Evolutionary conservation across 768 basidiomycete species (phyloP), one percentile per base, ranked within the genome.

Genomic region (Aureoboletus auriporus): DNA sequence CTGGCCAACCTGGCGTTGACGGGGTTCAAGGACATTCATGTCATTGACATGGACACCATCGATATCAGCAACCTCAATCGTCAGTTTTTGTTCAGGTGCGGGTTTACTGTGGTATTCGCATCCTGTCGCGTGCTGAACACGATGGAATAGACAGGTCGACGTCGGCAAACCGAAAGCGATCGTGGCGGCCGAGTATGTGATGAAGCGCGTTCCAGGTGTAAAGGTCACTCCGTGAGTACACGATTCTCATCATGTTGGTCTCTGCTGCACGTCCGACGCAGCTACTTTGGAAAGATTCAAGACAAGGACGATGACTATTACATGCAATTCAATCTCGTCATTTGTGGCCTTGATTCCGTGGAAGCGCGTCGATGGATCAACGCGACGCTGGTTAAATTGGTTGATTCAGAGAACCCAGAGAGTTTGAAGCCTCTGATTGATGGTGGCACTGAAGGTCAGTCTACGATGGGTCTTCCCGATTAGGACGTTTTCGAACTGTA

Each of bases 1-100:
- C 76, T 99, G 36, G 89, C 94, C 51, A 96, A 98, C 69, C 80
- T 99, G 42, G 95, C 96, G 20, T 71, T 98, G 57, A 88, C 91
- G 39, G 96, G 96, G 23, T 99, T 98, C 83, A 90, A 88, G 69
- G 90, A 98, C 62, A 96, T 98, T 56, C 93, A 97, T 75, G 94
- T 99, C 52, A 98, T 99, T 64, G 96, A 99, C 75, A 98, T 99
- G 94, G 95, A 99, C 75, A 97, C 95, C 13, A 99, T 98, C 66
- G 95, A 99, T 71, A 89, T 99, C 63, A 97, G 93, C 63, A 99
- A 99, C 69, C 77, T 99, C 56, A 99, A 99, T 68, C 80, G 96
- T 42, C 96, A 99, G 70, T 99, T 99, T 67, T 75, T 99, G 20
- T 99, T 99, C 74, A 81, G 96, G 95, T 92, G 56, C 43, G 71